Evolutionary conservation across 352 stramenopile genomes (phyloP).

Genomic region (Phytopythium vexans): DNA sequence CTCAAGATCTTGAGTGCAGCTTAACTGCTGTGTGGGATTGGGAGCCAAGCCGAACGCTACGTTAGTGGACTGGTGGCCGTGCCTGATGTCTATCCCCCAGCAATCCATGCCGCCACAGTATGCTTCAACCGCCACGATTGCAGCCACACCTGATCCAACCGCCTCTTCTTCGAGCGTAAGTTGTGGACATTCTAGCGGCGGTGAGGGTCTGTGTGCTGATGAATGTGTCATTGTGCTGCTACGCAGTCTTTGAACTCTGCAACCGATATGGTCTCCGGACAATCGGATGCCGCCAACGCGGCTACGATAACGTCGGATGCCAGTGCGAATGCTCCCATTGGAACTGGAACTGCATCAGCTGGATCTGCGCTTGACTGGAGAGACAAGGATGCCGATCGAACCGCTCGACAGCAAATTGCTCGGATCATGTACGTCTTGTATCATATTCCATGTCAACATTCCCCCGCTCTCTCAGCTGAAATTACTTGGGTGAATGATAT

Average conservation of each 20-base stretch:
- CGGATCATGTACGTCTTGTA: conserved; percentile 76
- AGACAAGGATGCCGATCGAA: conserved; percentile 81
- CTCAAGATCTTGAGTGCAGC: too few relatives aligned
- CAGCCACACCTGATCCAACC: conserved; percentile 34
- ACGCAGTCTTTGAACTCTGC: conserved; percentile 23
- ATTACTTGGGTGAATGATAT: conserved; percentile 2
- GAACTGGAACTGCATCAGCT: conserved; percentile 5
- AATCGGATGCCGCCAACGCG: conserved; percentile 5
- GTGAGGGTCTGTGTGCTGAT: too few relatives aligned
- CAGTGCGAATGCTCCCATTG: conserved; percentile 5
- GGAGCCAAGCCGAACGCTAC: neutral
- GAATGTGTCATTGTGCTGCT: neutral
- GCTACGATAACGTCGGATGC: conserved; percentile 15
- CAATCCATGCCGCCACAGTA: conserved; percentile 78
- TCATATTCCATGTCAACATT: neutral
- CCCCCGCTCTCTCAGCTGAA: neutral
- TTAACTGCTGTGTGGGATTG: too few relatives aligned
- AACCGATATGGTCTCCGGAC: conserved; percentile 1
- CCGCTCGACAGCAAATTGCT: conserved; percentile 80
- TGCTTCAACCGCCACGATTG: conserved; percentile 42
- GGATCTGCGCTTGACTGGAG: conserved; percentile 60
- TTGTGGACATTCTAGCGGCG: too few relatives aligned
- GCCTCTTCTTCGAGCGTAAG: conserved; percentile 15
- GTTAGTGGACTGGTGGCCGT: neutral
- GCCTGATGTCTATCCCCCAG: conserved; percentile 18